phyloP scores from a whole-genome alignment of 2,329 filamentous ascomycete species.

The Periglandula ipomoeae region DNA sequence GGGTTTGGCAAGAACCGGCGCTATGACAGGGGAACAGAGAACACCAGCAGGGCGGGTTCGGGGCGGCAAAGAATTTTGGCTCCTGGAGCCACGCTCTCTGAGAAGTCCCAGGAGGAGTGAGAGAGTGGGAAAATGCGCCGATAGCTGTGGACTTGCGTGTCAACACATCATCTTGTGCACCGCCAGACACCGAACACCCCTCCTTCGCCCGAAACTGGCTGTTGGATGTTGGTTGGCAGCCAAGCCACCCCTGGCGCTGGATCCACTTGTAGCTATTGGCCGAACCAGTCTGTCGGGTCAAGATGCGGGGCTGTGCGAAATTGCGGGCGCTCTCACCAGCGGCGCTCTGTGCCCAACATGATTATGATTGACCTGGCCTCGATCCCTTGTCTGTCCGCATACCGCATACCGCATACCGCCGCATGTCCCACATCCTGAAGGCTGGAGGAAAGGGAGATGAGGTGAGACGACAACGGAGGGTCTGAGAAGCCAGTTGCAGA shows the following conservation, averaged over 20 bases:
- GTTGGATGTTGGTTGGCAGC: neutral
- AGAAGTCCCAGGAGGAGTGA: no score
- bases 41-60: neutral
- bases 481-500: no score
- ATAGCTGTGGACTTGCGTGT: neutral
- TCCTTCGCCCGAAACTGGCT: neutral
- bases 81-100: no score
- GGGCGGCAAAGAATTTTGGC: neutral
- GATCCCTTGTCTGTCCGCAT: no score
- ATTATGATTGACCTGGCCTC: no score
- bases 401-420: no score
- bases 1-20: neutral
- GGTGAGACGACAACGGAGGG: neutral
- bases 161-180: neutral
- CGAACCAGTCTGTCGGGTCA: constrained; percentile 16
- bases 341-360: neutral
- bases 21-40: neutral
- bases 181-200: neutral
- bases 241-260: neutral
- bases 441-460: neutral
- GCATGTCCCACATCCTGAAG: neutral
- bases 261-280: constrained; percentile 7
- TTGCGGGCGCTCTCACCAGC: neutral
- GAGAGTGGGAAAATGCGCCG: neutral
- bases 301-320: constrained; percentile 4